A percentile compares a stretch with the other conserved stretches of the same genome.
Conservation (phyloP, 2,329 filamentous ascomycete genomes). For the Talaromyces sp. region DNA sequence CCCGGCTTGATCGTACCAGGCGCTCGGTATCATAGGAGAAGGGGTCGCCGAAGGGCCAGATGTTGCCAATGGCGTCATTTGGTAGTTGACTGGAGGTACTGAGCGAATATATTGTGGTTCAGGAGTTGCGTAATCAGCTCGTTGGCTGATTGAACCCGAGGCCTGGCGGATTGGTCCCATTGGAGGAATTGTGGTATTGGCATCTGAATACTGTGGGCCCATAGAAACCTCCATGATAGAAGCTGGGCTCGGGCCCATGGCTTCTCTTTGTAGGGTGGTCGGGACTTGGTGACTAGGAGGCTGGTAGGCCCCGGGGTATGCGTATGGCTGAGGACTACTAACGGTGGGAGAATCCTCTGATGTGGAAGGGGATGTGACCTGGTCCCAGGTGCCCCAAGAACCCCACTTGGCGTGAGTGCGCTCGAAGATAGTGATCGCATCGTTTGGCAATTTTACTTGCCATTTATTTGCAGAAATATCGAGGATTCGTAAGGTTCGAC, state of each 20-base stretch:
- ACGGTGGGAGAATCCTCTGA: slow-evolving; percentile 30
- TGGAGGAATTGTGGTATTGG: slow-evolving; percentile 15
- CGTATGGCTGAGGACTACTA: slow-evolving; percentile 5
- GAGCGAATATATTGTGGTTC: slow-evolving; percentile 39
- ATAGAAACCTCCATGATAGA: slow-evolving; percentile 14
- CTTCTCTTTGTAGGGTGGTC: slow-evolving; percentile 9
- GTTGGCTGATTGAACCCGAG: slow-evolving; percentile 22
- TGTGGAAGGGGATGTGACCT: slow-evolving; percentile 34
- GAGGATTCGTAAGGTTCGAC: slow-evolving; percentile 81
- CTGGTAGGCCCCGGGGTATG: neutral
- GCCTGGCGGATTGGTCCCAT: slow-evolving; percentile 23
- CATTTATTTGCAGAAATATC: slow-evolving; percentile 85
- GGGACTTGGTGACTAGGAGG: slow-evolving; percentile 13
- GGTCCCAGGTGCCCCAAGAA: slow-evolving; percentile 59
- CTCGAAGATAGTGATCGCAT: slow-evolving; percentile 74
- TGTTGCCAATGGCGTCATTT: slow-evolving; percentile 13
- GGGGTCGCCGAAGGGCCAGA: slow-evolving; percentile 8
- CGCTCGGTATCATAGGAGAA: slow-evolving; percentile 12
- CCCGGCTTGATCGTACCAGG: slow-evolving; percentile 33
- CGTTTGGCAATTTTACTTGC: slow-evolving; percentile 82
- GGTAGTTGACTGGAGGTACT: slow-evolving; percentile 23
- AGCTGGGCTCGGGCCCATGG: slow-evolving; percentile 7
- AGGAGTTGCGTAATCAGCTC: slow-evolving; percentile 27
- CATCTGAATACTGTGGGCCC: slow-evolving; percentile 18
- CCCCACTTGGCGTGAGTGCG: slow-evolving; percentile 81